Evolutionary conservation across 2,329 filamentous ascomycete species (phyloP).

Genomic region (Fusarium euwallaceae): DNA sequence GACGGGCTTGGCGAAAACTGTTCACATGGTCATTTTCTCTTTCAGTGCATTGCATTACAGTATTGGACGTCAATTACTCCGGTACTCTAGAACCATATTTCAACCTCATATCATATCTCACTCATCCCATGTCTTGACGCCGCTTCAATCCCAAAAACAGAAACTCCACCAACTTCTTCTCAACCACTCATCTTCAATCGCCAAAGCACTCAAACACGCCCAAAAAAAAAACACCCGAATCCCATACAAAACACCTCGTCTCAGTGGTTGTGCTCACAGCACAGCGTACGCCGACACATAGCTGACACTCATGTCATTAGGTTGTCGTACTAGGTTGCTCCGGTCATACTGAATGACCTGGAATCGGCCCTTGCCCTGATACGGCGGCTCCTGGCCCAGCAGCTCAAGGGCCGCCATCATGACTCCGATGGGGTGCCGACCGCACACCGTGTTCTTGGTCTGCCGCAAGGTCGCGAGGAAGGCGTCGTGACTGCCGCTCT

Average conservation of each 20-base stretch:
- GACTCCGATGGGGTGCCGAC: slow-evolving; percentile 93
- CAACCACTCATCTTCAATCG: background rate
- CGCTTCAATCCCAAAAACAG: background rate
- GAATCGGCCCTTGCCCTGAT: slow-evolving; percentile 68
- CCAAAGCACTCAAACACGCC: background rate
- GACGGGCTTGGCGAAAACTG: background rate
- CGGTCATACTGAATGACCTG: slow-evolving; percentile 88
- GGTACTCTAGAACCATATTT: background rate
- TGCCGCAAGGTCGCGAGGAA: slow-evolving; percentile 78
- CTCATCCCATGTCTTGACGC: background rate
- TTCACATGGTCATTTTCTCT: background rate
- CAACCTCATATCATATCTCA: background rate
- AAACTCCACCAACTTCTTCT: background rate
- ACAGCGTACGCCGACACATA: slow-evolving; percentile 88
- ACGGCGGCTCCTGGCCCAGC: slow-evolving; percentile 57
- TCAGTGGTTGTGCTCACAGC: background rate
- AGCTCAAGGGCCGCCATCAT: slow-evolving; percentile 88
- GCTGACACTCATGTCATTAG: slow-evolving; percentile 87
- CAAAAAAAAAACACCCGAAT: background rate
- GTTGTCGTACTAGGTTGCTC: slow-evolving; percentile 78
- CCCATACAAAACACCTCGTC: background rate
- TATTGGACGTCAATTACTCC: background rate
- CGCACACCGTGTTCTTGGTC: slow-evolving; percentile 94
- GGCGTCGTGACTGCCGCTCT: slow-evolving; percentile 76
- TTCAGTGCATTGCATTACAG: background rate